Evolutionary conservation across 2,329 filamentous ascomycete genomes (phyloP), one percentile per base, ranked within the genome.

Genomic region (Pseudogymnoascus sp.): DNA sequence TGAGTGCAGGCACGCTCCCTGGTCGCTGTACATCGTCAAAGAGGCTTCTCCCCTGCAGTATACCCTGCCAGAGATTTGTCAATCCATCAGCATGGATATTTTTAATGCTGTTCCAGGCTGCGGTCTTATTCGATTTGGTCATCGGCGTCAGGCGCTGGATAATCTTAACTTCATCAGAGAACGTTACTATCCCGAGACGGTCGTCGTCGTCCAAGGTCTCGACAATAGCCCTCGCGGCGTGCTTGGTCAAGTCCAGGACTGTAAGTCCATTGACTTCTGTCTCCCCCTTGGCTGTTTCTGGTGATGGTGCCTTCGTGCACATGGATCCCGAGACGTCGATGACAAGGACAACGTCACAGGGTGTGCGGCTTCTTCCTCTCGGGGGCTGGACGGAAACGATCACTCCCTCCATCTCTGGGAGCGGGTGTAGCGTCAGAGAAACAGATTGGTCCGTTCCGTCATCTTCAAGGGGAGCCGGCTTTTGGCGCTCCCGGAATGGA

Each of bases 251-350:
- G 67, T 87, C 85, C 21, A 88, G 70, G 1, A 86, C 77, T 0
- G 79, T 81, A 0, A 86, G 73, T 0, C 83, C 83, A 1, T 78
- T 78, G 19, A 77, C 69, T 65, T 85, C 82, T 1, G 70, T 65
- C 15, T 72, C 69, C 9, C 68, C 68, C 7, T 10, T 29, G 29
- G 50, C 50, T 15, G 29, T 56, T 56, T 56, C 10, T 0, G 82
- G 80, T 0, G 81, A 75, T 0, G 79, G 80, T 0, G 83, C 83
- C 1, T 72, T 67, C 0, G 64, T 61, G 0, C 64, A 60, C 84
- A 87, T 88, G 72, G 83, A 86, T 0, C 75, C 77, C 0, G 84
- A 87, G 13, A 86, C 77, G 68, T 87, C 84, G 62, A 87, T 85
- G 15, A 83, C 83, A 2, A 87, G 77, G 1, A 86, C 83, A 33